These are phyloP conservation scores for Megacollybia platyphylla DNA, from an alignment of 1,284 basidiomycete genomes.

Conservation along the genomic window DNA sequence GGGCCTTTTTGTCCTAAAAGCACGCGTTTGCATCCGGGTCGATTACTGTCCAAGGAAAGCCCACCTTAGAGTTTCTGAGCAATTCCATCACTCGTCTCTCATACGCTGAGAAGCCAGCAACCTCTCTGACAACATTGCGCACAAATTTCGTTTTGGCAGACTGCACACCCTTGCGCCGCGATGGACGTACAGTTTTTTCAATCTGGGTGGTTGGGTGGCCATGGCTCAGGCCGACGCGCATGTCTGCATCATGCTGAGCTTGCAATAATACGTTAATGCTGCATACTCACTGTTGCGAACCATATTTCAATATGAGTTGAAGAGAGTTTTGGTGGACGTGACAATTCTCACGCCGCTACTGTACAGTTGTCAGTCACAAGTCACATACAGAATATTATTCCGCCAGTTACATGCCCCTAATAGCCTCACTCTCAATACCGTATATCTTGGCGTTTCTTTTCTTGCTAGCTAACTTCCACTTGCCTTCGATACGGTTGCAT, in stretches of 20 bases:
- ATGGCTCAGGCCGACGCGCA: constrained; percentile 85
- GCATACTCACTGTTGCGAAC: neutral
- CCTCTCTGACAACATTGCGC: constrained; percentile 85
- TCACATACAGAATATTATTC: neutral
- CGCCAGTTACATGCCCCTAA: neutral
- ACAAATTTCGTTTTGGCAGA: constrained; percentile 86
- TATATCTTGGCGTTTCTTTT: neutral
- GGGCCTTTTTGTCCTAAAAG: constrained; percentile 88
- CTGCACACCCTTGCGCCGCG: constrained; percentile 86
- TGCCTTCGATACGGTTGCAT: constrained; percentile 52
- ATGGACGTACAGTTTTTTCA: constrained; percentile 69
- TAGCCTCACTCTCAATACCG: neutral
- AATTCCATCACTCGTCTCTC: constrained; percentile 98
- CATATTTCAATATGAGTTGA: neutral
- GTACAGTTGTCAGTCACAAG: neutral
- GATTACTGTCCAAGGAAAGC: constrained; percentile 13
- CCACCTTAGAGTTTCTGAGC: constrained; percentile 95
- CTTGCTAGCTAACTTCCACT: constrained; percentile 26
- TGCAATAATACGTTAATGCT: neutral
- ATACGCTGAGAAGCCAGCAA: constrained; percentile 96
- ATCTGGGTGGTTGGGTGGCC: constrained; percentile 90
- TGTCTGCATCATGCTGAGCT: constrained; percentile 38
- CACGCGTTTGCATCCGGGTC: constrained; percentile 1
- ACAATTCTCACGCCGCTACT: neutral
- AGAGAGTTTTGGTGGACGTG: neutral